Evolutionary conservation across 2,329 filamentous ascomycete genomes (phyloP).

Genomic region (Seiridium unicorne): DNA sequence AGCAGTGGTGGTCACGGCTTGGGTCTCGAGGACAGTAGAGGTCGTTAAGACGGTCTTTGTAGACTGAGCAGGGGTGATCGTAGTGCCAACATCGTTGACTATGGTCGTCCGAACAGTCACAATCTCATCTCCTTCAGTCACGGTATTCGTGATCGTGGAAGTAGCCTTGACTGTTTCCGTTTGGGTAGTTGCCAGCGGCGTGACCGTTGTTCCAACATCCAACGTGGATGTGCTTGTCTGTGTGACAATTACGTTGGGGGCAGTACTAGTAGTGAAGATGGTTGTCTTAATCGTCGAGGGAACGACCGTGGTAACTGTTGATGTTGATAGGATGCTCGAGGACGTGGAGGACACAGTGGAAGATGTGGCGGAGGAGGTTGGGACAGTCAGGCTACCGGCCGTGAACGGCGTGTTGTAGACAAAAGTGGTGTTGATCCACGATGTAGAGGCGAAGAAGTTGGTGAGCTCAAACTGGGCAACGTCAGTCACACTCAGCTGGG

Average conservation of each 20-base stretch:
- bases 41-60: constrained; percentile 25
- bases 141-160: constrained; percentile 1
- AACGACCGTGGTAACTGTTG: constrained; percentile 19
- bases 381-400: constrained; percentile 21
- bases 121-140: neutral
- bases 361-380: neutral
- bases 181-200: neutral
- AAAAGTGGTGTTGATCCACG: constrained; percentile 18
- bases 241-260: constrained; percentile 19
- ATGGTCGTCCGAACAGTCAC: neutral
- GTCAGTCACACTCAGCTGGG: constrained; percentile 29
- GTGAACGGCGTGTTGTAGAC: constrained; percentile 35
- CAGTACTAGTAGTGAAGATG: constrained; percentile 14
- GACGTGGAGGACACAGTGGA: neutral
- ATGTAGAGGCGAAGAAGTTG: constrained; percentile 30
- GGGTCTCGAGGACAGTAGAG: constrained; percentile 16
- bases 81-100: constrained; percentile 7
- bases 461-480: constrained; percentile 36
- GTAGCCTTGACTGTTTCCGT: constrained; percentile 1
- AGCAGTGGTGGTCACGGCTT: constrained; percentile 22
- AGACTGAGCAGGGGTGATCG: constrained; percentile 15
- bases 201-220: constrained; percentile 12
- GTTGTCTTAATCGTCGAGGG: constrained; percentile 19
- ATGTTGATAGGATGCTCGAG: neutral
- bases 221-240: constrained; percentile 11